Conservation (phyloP, 1,284 basidiomycete species). For the Phylloporus sp. region DNA sequence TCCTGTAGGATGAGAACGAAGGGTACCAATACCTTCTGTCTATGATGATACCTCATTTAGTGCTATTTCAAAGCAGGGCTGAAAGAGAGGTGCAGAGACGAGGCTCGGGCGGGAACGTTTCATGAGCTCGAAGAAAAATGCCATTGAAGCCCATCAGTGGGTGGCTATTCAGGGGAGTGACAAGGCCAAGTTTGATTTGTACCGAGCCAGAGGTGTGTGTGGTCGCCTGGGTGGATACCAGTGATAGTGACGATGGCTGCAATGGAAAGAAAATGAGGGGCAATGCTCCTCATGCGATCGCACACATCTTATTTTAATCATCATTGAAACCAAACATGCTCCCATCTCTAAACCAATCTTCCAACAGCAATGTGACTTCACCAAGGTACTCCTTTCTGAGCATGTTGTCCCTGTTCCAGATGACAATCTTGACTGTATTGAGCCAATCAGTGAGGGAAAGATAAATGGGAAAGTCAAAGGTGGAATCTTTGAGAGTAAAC, state of each 20-base stretch:
- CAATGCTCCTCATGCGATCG: slow-evolving; percentile 14
- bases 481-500: slow-evolving; percentile 74
- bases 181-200: slow-evolving; percentile 79
- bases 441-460: slow-evolving; percentile 74
- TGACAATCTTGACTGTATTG: slow-evolving; percentile 81
- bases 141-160: slow-evolving; percentile 51
- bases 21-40: slow-evolving; percentile 90
- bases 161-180: slow-evolving; percentile 50
- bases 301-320: slow-evolving; percentile 57
- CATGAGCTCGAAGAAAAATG: slow-evolving; percentile 66
- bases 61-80: background rate
- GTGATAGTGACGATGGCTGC: slow-evolving; percentile 56
- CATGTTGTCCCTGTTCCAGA: slow-evolving; percentile 93
- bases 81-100: slow-evolving; percentile 63
- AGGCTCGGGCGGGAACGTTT: slow-evolving; percentile 68
- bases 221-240: slow-evolving; percentile 70
- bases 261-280: background rate
- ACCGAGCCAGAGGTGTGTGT: slow-evolving; percentile 66
- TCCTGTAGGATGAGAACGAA: slow-evolving; percentile 65
- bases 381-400: slow-evolving; percentile 91
- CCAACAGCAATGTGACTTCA: slow-evolving; percentile 77
- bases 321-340: slow-evolving; percentile 59
- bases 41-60: slow-evolving; percentile 35
- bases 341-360: slow-evolving; percentile 77
- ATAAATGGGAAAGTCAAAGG: slow-evolving; percentile 87